Base-by-base conservation (phyloP, 1,284 basidiomycete species). In the Ceratobasidium sp. region DNA sequence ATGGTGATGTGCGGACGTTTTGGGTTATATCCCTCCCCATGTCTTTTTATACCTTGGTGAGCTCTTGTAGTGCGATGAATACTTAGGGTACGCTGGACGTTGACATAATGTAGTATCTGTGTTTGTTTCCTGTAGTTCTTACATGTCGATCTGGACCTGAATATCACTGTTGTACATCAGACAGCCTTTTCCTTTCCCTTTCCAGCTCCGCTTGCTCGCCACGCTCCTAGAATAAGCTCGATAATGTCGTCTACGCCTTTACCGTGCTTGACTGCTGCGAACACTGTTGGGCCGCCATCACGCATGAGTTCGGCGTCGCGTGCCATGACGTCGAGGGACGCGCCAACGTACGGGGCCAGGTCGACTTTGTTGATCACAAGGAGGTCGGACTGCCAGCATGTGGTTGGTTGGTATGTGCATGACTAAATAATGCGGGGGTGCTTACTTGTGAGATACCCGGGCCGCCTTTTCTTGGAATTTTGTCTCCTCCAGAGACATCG, bases 321-420 rank as follows among this genome's bases (percentile, higher is more conserved):
- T 73, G 89, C 90, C 97, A 99, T 99, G 26, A 99, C 95, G 70
- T 93, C 91, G 49, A 99, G 86, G 0, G 95, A 97, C 0, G 97
- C 97, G 44, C 92, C 92, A 73, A 99, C 97, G 81, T 98, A 87
- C 7, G 91, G 91, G 0, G 97, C 97, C 26, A 99, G 87, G 81
- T 98, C 96, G 76, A 89, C 95, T 95, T 98, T 98, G 86, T 99
- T 99, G 78, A 99, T 89, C 30, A 99, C 90, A 62, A 99, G 84
- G 41, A 99, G 85, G 83, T 99, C 97, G 1, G 95, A 96, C 80
- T 97, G 93, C 1, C 49, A 7, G n/a, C 14, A n/a, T 7, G 38
- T 44, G 23, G 18, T n/a, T 41, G 44, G 7, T 55, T 18, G 23
- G 49, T 30, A 32, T 32, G 35, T 8, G n/a, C 16, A n/a, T 43